phyloP scores from a whole-genome alignment of 257 asterid species.

The Jacaranda copaia region DNA sequence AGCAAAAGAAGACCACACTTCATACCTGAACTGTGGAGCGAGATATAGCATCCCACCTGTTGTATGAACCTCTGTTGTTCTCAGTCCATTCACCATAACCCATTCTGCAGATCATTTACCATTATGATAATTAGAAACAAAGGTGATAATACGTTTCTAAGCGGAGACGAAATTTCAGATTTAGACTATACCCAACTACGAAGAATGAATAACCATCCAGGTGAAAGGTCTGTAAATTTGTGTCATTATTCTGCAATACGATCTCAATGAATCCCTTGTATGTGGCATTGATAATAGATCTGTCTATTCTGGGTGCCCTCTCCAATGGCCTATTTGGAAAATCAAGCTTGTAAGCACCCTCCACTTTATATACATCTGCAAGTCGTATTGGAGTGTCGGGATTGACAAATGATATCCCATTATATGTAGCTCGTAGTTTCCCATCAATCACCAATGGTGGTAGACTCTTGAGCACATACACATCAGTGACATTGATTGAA shows the following conservation, averaged over 20 bases:
- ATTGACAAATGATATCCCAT: conserved; percentile 80
- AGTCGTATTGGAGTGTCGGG: conserved; percentile 86
- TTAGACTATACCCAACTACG: conserved; percentile 78
- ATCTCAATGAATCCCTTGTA: conserved; percentile 93
- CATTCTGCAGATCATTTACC: conserved; percentile 58
- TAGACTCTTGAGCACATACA: conserved; percentile 58
- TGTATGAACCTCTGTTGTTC: conserved; percentile 77
- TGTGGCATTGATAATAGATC: conserved; percentile 77
- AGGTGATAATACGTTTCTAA: not conserved
- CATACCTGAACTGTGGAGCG: conserved; percentile 93
- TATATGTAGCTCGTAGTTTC: conserved; percentile 69
- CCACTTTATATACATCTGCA: conserved; percentile 73
- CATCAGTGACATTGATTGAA: conserved; percentile 75
- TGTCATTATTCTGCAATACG: conserved; percentile 85
- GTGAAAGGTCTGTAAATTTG: conserved; percentile 78
- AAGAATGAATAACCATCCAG: conserved; percentile 93
- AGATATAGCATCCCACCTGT: conserved; percentile 93
- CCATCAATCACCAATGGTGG: conserved; percentile 71
- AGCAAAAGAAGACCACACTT: not conserved
- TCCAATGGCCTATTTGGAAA: conserved; percentile 71
- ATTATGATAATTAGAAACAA: not conserved
- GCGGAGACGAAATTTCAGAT: not conserved
- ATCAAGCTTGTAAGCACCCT: conserved; percentile 88
- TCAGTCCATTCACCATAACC: conserved; percentile 93
- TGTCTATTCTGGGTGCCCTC: conserved; percentile 63